Percentiles rank a stretch among this genome's conserved stretches.
These are phyloP conservation scores for Myxozyma neglecta DNA, from an alignment of 805 yeast genomes.

Conservation along the genomic window DNA sequence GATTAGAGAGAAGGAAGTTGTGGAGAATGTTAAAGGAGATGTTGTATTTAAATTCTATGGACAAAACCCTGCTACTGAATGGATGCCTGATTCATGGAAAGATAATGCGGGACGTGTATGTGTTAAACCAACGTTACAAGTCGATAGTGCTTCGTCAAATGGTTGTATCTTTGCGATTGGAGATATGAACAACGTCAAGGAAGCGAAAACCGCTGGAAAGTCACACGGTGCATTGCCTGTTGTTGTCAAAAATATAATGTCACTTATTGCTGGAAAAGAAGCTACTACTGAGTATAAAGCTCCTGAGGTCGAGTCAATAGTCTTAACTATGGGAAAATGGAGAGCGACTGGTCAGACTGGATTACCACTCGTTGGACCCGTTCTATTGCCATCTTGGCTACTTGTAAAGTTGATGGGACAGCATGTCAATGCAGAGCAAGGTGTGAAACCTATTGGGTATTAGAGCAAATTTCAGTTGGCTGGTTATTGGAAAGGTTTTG, in stretches of 20 bases:
- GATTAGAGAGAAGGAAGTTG: neutral
- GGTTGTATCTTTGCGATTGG: slow-evolving; percentile 24
- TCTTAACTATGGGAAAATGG: slow-evolving; percentile 10
- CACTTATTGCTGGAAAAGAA: slow-evolving; percentile 3
- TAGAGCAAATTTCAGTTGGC: neutral
- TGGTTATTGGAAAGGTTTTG: neutral
- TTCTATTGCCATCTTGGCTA: slow-evolving; percentile 7
- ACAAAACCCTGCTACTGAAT: slow-evolving; percentile 10
- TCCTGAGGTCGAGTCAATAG: slow-evolving; percentile 6
- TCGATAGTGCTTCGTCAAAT: slow-evolving; percentile 5
- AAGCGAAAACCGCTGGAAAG: slow-evolving; percentile 19
- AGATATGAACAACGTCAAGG: slow-evolving; percentile 17
- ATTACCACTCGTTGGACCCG: slow-evolving; percentile 11
- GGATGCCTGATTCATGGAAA: slow-evolving; percentile 15
- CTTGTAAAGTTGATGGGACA: neutral
- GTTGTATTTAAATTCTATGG: slow-evolving; percentile 6
- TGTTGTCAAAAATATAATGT: slow-evolving; percentile 3
- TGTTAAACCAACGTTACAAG: slow-evolving; percentile 21
- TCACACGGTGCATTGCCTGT: neutral
- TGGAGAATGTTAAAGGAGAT: slow-evolving; percentile 11
- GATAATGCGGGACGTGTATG: slow-evolving; percentile 8
- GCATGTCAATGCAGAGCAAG: slow-evolving; percentile 10
- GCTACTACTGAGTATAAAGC: neutral
- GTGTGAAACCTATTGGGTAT: slow-evolving; percentile 12
- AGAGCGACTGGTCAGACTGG: slow-evolving; percentile 12